These are phyloP conservation scores for Marasmius tenuissimus DNA, from an alignment of 1,284 basidiomycete species.

Conservation along the genomic window DNA sequence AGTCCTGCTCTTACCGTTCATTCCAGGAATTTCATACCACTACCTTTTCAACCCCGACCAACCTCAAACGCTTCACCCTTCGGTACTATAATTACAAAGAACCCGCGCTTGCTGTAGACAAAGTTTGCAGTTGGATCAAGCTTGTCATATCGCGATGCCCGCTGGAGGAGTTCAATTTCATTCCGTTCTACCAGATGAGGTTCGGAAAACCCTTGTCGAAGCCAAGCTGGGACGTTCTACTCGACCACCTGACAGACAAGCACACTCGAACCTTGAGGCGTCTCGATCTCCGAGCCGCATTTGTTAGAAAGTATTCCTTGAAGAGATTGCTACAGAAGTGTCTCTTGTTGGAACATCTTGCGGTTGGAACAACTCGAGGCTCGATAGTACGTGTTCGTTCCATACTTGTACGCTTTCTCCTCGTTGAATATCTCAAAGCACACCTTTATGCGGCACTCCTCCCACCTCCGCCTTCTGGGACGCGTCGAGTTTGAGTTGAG, in stretches of 20 bases:
- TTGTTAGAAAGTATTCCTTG: background rate
- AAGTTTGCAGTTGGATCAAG: slow-evolving; percentile 1
- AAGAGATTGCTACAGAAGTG: background rate
- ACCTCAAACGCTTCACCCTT: background rate
- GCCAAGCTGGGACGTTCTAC: background rate
- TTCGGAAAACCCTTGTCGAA: background rate
- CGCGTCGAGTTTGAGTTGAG: background rate
- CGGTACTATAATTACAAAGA: background rate
- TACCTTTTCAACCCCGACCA: background rate
- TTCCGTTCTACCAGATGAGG: background rate
- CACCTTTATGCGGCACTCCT: background rate
- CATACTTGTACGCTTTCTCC: no score
- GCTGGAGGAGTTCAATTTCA: background rate
- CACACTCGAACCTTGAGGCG: background rate
- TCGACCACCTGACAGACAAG: background rate
- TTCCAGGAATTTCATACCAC: no score
- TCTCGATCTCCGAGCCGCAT: background rate
- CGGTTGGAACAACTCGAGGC: background rate
- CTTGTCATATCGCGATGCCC: background rate
- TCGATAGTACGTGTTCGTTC: background rate
- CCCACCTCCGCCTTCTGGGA: background rate
- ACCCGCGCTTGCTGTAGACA: background rate
- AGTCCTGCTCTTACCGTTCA: background rate
- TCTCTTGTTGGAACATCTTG: background rate
- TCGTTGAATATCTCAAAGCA: background rate